Evolutionary conservation across 164 flowering plant genomes (phyloP).

Genomic region (Brasenia schreberi): DNA sequence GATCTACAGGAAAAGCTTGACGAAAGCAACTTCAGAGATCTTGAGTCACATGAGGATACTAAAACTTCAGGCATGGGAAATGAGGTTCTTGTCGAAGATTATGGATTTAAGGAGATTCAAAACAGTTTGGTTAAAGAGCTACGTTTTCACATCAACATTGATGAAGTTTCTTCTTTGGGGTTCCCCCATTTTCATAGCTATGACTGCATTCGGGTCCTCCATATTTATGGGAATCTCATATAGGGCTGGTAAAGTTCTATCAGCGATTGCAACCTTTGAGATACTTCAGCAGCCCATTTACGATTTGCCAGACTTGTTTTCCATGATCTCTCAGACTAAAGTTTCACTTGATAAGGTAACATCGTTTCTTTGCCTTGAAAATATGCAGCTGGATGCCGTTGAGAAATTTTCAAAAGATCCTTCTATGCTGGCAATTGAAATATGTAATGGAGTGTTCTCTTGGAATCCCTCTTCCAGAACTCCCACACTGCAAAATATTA

Average conservation of each 20-base stretch:
- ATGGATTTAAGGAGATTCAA: constrained; percentile 35
- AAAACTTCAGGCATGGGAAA: constrained; percentile 78
- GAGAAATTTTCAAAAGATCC: constrained; percentile 30
- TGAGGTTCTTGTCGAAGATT: constrained; percentile 52
- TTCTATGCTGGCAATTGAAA: constrained; percentile 42
- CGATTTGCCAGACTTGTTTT: constrained; percentile 45
- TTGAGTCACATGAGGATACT: constrained; percentile 73
- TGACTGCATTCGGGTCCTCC: constrained; percentile 42
- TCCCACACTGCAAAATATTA: constrained; percentile 26
- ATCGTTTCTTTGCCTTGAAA: constrained; percentile 43
- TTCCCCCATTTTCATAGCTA: constrained; percentile 56
- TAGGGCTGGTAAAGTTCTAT: constrained; percentile 53
- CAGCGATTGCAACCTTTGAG: constrained; percentile 71
- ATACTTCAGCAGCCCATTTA: constrained; percentile 61
- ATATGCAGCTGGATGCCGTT: constrained; percentile 30
- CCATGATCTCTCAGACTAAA: constrained; percentile 56
- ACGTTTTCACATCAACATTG: constrained; percentile 28
- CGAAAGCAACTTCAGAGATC: constrained; percentile 4
- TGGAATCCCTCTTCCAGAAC: constrained; percentile 14
- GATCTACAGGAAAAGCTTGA: constrained; percentile 30
- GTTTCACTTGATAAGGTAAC: constrained; percentile 62
- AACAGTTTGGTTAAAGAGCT: constrained; percentile 44
- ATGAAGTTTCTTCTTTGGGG: constrained; percentile 42
- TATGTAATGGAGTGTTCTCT: constrained; percentile 27
- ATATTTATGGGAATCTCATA: constrained; percentile 47